Base-by-base conservation (phyloP, 129 eudicot genomes). In the Escallonia herrerae region DNA sequence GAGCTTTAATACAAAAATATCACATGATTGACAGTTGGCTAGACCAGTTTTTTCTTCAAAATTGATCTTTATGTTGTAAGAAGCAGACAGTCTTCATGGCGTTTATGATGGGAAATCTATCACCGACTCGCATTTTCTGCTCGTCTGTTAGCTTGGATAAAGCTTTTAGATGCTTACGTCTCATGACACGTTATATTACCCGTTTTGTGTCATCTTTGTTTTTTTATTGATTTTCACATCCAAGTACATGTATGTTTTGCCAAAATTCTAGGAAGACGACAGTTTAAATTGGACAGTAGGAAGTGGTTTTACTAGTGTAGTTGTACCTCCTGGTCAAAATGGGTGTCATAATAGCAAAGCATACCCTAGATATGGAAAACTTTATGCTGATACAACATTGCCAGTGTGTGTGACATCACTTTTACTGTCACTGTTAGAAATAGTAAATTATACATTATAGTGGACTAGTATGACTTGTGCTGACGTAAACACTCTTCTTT, bases 161-260 rank as follows among this genome's bases (percentile, higher is more conserved):
- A 67, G 39, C 63, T 67, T n/a, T 56, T 66, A 53, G 60, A 40
- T 40, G 43, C 48, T 65, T 47, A 49, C 58, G 11, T 55, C 0
- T 52, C 58, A 38, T 37, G 56, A 38, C 45, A 64, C 8, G 69
- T 40, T 40, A 48, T 8, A 64, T 2, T 33, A 11, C 33, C 9
- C 7, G 33, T 65, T 60, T 51, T 39, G 59, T 14, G 13, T 49
- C 51, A 9, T 49, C 6, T 40, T 62, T 33, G 14, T 22, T 40
- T 60, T n/a, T 40, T 59, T 39, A 39, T 8, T 15, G 5, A 10
- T 15, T 13, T 4, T 3, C 14, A 33, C 4, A 40, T 46, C n/a
- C 7, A 43, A 44, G 7, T 41, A 62, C 15, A 45, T 6, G 40
- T 44, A 6, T 44, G 22, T 53, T 3, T n/a, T 8, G 53, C 15